Conservation (phyloP, 192 early-diverging fungal genomes). For the Backusella liffmaniae region DNA sequence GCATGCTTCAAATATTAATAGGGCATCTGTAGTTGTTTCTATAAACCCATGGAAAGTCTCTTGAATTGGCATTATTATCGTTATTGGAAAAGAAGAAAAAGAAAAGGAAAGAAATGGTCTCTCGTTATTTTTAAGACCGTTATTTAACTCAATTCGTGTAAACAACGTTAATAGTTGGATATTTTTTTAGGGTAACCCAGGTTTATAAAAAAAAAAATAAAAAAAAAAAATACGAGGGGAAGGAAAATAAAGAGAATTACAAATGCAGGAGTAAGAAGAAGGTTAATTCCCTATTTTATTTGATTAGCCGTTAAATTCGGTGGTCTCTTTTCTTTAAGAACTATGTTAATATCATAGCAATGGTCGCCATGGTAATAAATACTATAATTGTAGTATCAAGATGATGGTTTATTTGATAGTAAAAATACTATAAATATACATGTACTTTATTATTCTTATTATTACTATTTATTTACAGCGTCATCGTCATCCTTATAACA, state of each 20-base stretch:
- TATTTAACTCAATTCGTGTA: background rate
- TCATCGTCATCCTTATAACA: too few species aligned
- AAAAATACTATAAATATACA: too few species aligned
- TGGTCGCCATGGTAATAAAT: too few species aligned
- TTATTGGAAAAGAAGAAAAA: background rate
- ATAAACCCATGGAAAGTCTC: constrained; percentile 28
- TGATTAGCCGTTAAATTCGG: background rate
- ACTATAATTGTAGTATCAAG: too few species aligned
- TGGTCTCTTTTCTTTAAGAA: background rate
- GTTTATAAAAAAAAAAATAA: background rate
- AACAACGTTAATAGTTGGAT: background rate
- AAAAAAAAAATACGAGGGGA: background rate
- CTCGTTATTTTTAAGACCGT: background rate
- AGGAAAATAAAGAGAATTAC: background rate
- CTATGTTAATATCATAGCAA: too few species aligned
- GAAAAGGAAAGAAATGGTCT: background rate
- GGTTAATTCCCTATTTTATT: background rate
- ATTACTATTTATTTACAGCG: too few species aligned
- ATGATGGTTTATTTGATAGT: too few species aligned
- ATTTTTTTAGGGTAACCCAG: background rate
- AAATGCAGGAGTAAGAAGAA: background rate
- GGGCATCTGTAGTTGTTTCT: constrained; percentile 24
- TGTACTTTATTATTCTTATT: too few species aligned
- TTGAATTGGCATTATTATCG: constrained; percentile 3
- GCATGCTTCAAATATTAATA: constrained; percentile 31